Conservation (phyloP, 2,329 filamentous ascomycete genomes). For the Penicillium sumatraense region DNA sequence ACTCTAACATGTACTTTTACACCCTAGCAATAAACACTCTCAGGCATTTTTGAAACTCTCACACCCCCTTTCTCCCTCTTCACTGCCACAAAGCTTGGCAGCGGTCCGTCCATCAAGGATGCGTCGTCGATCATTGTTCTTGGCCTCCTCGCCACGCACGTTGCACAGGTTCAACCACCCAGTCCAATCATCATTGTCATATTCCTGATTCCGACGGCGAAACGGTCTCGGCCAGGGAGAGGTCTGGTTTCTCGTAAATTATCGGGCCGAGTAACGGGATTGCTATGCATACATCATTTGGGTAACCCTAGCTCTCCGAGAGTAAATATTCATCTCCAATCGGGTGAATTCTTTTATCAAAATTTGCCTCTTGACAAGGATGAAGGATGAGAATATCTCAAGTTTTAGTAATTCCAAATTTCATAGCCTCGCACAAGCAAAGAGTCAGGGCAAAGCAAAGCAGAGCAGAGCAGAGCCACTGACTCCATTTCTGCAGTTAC, state of each 20-base stretch:
- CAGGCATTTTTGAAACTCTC: too few species aligned
- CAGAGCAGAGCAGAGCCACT: too few species aligned
- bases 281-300: conserved; percentile 19
- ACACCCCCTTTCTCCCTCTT: conserved; percentile 7
- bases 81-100: conserved; percentile 40
- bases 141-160: conserved; percentile 25
- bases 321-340: conserved; percentile 6
- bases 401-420: not conserved
- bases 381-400: too few species aligned
- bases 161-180: conserved; percentile 6
- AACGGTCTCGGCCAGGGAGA: not conserved
- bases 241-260: not conserved
- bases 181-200: not conserved
- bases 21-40: too few species aligned
- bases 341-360: not conserved
- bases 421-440: not conserved
- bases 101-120: conserved; percentile 32
- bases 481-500: not conserved
- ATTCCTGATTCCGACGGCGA: not conserved
- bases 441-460: too few species aligned
- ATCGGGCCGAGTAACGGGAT: conserved; percentile 20
- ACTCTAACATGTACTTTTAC: too few species aligned
- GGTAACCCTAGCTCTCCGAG: conserved; percentile 4
- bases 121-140: conserved; percentile 36
- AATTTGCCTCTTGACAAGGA: not conserved